These are phyloP conservation scores for Agaricus subrufescens DNA, from an alignment of 768 basidiomycete genomes.

Conservation along the genomic window DNA sequence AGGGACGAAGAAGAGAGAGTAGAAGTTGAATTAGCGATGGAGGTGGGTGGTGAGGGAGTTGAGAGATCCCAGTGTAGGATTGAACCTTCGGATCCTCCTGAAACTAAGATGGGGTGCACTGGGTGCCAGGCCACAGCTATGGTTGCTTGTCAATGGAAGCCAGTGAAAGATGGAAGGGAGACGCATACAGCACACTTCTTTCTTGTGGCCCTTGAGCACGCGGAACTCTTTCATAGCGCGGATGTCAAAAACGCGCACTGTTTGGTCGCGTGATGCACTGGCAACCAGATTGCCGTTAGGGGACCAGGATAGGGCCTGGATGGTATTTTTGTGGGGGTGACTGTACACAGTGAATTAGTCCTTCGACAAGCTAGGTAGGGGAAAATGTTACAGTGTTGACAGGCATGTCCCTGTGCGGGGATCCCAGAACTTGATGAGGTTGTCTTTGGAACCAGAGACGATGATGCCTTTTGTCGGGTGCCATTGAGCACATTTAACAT, in stretches of 20 bases:
- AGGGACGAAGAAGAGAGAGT: constrained; percentile 45
- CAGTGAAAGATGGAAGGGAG: neutral
- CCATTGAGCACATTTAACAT: constrained; percentile 98
- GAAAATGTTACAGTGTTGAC: constrained; percentile 71
- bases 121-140: constrained; percentile 96
- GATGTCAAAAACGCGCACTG: constrained; percentile 95
- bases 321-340: constrained; percentile 95
- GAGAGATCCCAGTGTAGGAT: constrained; percentile 93
- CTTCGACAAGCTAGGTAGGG: neutral
- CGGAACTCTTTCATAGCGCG: constrained; percentile 96
- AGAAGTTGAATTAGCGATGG: constrained; percentile 27
- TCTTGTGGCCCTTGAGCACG: constrained; percentile 91
- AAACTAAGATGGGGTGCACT: constrained; percentile 84
- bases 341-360: constrained; percentile 32
- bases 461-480: constrained; percentile 95
- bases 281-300: constrained; percentile 93
- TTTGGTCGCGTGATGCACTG: constrained; percentile 92
- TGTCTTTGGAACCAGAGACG: constrained; percentile 95
- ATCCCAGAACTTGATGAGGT: constrained; percentile 99
- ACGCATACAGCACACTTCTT: constrained; percentile 91
- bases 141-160: neutral
- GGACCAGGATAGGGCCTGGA: constrained; percentile 91
- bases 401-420: constrained; percentile 88
- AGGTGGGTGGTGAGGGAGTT: constrained; percentile 29
- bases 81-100: constrained; percentile 92